These are phyloP conservation scores for Sphenostylis stenocarpa DNA, from an alignment of 306 rosid genomes.

Conservation along the genomic window DNA sequence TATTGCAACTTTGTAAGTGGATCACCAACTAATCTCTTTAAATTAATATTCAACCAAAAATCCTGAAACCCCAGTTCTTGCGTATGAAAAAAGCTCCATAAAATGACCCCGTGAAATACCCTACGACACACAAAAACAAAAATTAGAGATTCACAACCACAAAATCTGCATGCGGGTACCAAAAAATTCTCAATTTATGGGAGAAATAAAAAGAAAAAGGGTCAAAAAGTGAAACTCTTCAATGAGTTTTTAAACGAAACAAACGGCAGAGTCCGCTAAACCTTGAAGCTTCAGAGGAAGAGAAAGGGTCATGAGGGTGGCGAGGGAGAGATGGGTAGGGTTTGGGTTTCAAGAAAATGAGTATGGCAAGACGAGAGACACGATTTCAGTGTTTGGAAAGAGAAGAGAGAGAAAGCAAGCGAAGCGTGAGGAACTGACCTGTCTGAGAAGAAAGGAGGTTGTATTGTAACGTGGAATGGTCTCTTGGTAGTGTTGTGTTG, in stretches of 20 bases:
- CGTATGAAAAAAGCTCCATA: slow-evolving; percentile 26
- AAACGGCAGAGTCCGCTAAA: neutral
- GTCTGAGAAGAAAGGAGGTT: slow-evolving; percentile 10
- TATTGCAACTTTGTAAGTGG: slow-evolving; percentile 24
- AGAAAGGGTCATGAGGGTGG: neutral
- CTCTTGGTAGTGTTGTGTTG: neutral
- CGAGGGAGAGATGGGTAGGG: neutral
- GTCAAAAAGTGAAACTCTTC: neutral
- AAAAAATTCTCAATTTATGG: slow-evolving; percentile 9
- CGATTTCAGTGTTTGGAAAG: neutral
- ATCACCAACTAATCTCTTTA: neutral
- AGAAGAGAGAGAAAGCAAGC: neutral
- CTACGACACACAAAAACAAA: slow-evolving; percentile 12
- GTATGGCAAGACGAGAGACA: neutral
- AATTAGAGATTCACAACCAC: slow-evolving; percentile 19
- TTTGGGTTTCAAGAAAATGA: slow-evolving; percentile 7
- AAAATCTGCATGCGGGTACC: slow-evolving; percentile 21
- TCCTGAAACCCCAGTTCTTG: neutral
- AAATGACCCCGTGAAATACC: slow-evolving; percentile 34
- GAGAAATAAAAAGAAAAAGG: slow-evolving; percentile 6
- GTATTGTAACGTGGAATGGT: neutral
- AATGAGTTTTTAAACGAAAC: slow-evolving; percentile 13
- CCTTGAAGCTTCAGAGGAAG: slow-evolving; percentile 26
- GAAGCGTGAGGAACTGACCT: slow-evolving; percentile 4
- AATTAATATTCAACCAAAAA: neutral